Conservation (phyloP, 73 alveolate genomes). For the Paramecium biaurelia region DNA sequence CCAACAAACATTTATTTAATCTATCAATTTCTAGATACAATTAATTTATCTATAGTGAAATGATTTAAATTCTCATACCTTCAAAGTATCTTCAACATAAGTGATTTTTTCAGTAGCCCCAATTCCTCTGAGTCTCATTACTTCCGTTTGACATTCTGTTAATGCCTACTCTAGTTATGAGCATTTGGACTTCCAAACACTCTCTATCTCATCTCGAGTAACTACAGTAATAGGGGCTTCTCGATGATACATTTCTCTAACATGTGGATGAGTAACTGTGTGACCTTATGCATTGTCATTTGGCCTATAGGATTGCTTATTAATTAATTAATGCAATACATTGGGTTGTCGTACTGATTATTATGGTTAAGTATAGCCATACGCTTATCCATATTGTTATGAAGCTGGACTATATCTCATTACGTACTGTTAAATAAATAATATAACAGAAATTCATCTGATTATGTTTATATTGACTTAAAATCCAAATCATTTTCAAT, state of each 20-base stretch:
- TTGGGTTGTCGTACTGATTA: background rate
- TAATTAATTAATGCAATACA: background rate
- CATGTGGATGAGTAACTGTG: constrained; percentile 51
- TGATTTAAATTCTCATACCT: background rate
- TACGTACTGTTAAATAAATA: background rate
- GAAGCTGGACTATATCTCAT: background rate
- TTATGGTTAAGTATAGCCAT: background rate
- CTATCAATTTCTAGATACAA: constrained; percentile 37
- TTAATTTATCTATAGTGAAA: background rate
- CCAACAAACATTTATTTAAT: constrained; percentile 36
- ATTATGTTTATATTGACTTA: background rate
- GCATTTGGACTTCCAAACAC: constrained; percentile 48
- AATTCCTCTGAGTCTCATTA: constrained; percentile 41
- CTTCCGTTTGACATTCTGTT: constrained; percentile 45
- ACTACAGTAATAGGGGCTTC: constrained; percentile 41
- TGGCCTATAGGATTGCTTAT: background rate
- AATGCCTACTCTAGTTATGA: constrained; percentile 28
- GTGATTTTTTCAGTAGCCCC: constrained; percentile 28
- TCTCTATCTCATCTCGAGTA: constrained; percentile 41
- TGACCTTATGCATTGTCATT: background rate
- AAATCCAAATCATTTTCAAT: background rate
- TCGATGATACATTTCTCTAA: constrained; percentile 31
- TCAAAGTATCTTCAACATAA: constrained; percentile 47
- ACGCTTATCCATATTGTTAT: background rate
- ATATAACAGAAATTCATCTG: background rate